Base-by-base conservation (phyloP, 768 basidiomycete species). In the Amyloporia xantha region DNA sequence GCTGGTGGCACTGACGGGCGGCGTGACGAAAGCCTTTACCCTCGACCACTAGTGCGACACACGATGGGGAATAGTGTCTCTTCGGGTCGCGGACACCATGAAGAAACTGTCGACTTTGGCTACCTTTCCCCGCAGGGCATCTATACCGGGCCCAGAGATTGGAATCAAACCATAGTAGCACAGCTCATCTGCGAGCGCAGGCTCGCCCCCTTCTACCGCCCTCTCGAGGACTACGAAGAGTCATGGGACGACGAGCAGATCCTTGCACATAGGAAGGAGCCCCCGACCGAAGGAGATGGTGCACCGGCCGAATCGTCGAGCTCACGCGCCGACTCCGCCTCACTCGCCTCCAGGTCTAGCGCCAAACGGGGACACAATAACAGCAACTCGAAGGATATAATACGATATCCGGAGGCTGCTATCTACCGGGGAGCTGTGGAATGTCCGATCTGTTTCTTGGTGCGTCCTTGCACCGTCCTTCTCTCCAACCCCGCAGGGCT, bases 371-470 rank as follows among this genome's bases (percentile, higher is more conserved):
- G 54, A 38, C 73, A 77, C 53, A 24, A 9, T 13, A 45, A 19
- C 44, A 45, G 6, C 6, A 45, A 45, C 21, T 45, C 44, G n/a
- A 92, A 86, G 68, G 88, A 91, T 44, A 75, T 78, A 17, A 68
- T 71, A 5, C 82, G 77, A 54, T 65, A 56, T 54, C 78, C 83
- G 48, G 92, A 94, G 62, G 89, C 84, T 36, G 77, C 82, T 51
- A 73, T 94, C 27, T 97, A 95, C 68, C 71, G 80, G 52, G 82
- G 82, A 24, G 91, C 93, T 15, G 74, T 84, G 15, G 96, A 99
- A 64, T 99, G 96, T 72, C 96, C 96, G 20, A 96, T 99, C 53
- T 99, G 94, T 70, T 97, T 98, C 70, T 75, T 98, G 67, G 95
- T 90, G 59, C 63, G 85, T 80, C 50, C 48, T 59, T 43, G 15